Percentiles rank a stretch among this genome's conserved stretches.
Evolutionary conservation across 305 asterid genomes (phyloP).

Genomic region (Withania somnifera): DNA sequence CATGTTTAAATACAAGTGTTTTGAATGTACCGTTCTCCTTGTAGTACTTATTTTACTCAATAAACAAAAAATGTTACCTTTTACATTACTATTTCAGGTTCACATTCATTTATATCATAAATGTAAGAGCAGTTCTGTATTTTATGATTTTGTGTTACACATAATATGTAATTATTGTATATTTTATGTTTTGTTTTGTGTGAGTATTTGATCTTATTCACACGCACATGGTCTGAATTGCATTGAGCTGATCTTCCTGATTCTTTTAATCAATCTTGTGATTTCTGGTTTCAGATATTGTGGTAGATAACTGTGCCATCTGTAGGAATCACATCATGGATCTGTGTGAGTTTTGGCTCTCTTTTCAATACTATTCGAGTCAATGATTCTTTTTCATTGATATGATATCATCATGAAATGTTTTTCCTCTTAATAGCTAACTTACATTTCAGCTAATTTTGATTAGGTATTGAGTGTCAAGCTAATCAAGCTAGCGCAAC

Average conservation of each 20-base stretch:
- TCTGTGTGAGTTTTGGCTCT: slow-evolving; percentile 49
- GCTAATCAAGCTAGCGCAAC: slow-evolving; percentile 94
- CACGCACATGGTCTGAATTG: background rate
- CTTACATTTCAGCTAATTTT: slow-evolving; percentile 2
- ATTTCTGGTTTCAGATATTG: slow-evolving; percentile 51
- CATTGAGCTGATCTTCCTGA: background rate
- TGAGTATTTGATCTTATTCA: background rate
- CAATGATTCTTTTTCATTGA: background rate
- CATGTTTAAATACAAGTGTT: background rate
- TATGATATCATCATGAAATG: background rate
- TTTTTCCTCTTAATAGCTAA: background rate
- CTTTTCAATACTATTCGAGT: background rate
- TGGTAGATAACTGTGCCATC: slow-evolving; percentile 90
- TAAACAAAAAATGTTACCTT: background rate
- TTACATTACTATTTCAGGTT: background rate
- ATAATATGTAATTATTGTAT: background rate
- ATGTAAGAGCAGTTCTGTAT: background rate
- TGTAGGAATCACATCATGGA: slow-evolving; percentile 97
- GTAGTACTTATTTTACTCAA: background rate
- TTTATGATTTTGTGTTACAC: background rate
- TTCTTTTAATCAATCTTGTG: background rate
- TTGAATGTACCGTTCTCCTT: background rate
- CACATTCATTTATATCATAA: background rate
- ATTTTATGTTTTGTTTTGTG: background rate
- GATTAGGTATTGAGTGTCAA: slow-evolving; percentile 82